Base-by-base conservation (phyloP, 441 rosid genomes). In the Gossypium trilobum region DNA sequence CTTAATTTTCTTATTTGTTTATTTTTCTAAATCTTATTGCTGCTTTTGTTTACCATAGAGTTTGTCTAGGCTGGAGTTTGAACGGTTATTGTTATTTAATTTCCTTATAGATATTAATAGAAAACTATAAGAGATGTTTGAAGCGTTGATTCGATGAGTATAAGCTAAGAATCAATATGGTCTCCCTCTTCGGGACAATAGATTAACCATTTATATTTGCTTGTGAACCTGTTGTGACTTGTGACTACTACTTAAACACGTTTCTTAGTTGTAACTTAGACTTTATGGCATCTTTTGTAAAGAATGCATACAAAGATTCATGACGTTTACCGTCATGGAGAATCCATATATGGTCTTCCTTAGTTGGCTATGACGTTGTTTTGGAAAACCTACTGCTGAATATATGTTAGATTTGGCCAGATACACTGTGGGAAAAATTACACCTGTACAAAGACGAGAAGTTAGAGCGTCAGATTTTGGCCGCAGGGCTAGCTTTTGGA, bases 351-450 rank as follows among this genome's bases (percentile, higher is more conserved):
- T 31, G 33, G 62, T 50, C 29, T 5, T 68, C 68, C 46, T 36
- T 52, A 22, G 33, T 71, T 59, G 73, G 20, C 25, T 55, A 36
- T 73, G 54, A 22, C 16, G 4, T 57, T 75, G 31, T 27, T 73
- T 56, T 56, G 36, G 9, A 59, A 67, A 58, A 69, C 11, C 31
- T 63, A 65, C 44, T 61, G 65, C 50, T 76, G 51, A 77, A 77
- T 51, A 20, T 74, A 68, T 67, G 63, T 74, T 71, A 55, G 71
- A 72, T 73, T 44, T 79, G 71, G 54, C 80, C 85, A 94, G 99
- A 80, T 92, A 95, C 72, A 95, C 96, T 48, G 99, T 95, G 73
- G 99, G 99, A 64, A 95, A 95, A 78, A 95, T 92, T 59, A 95
- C 99, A 2, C 98, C 99, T 9, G 89, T 92, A 75, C 99, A 84